Evolutionary conservation across 2,329 filamentous ascomycete species (phyloP).

Genomic region (Atkinsonella hypoxylon): DNA sequence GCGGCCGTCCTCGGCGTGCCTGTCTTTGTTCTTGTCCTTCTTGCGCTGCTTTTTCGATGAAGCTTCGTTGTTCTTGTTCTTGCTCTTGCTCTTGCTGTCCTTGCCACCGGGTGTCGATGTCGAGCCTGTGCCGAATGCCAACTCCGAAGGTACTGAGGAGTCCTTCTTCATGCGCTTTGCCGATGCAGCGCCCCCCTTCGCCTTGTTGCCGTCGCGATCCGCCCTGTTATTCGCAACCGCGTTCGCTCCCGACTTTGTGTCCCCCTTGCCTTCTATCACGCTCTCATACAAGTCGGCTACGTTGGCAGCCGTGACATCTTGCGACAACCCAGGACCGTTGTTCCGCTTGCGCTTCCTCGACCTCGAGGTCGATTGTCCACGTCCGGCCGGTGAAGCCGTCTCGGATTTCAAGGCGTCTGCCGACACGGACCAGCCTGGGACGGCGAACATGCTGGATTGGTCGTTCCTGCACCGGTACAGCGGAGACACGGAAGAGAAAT

Average conservation of each 20-base stretch:
- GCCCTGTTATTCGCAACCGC: slow-evolving; percentile 9
- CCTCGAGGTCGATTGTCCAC: slow-evolving; percentile 28
- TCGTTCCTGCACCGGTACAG: background rate
- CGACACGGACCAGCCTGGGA: slow-evolving; percentile 83
- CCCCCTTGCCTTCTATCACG: slow-evolving; percentile 55
- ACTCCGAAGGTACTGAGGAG: background rate
- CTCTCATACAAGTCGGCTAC: slow-evolving; percentile 68
- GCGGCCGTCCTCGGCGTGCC: slow-evolving; percentile 15
- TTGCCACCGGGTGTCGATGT: background rate
- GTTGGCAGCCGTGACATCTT: slow-evolving; percentile 54
- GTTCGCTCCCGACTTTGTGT: slow-evolving; percentile 20
- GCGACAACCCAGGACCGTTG: slow-evolving; percentile 9
- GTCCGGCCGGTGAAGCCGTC: slow-evolving; percentile 24
- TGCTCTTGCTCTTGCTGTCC: background rate
- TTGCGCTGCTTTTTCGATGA: slow-evolving; percentile 20
- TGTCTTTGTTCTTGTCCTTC: slow-evolving; percentile 24
- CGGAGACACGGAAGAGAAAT: background rate
- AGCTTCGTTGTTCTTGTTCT: slow-evolving; percentile 2
- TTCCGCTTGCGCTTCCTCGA: slow-evolving; percentile 47
- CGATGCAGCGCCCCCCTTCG: background rate
- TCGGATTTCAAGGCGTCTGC: slow-evolving; percentile 61
- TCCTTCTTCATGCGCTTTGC: slow-evolving; percentile 5
- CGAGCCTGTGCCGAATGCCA: background rate
- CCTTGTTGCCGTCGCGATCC: slow-evolving; percentile 9
- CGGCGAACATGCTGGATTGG: slow-evolving; percentile 62